These are phyloP conservation scores for Clitoria ternatea DNA, from an alignment of 306 rosid genomes.

Conservation along the genomic window DNA sequence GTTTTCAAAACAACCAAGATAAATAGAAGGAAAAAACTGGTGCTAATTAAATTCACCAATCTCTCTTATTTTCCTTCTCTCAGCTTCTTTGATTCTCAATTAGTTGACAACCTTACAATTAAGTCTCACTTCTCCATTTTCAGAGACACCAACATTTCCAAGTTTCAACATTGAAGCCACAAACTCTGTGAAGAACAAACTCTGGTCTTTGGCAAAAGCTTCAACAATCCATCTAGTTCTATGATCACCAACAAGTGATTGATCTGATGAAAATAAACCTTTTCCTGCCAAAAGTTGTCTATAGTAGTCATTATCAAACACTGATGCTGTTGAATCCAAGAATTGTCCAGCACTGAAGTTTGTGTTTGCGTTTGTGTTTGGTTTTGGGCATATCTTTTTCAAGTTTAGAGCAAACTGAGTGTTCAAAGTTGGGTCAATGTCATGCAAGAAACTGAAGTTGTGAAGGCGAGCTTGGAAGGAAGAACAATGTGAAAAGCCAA, in stretches of 20 bases:
- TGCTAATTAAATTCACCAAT: not conserved
- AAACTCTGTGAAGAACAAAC: conserved; percentile 57
- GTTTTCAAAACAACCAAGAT: not conserved
- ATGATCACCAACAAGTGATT: conserved; percentile 48
- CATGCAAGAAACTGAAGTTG: conserved; percentile 43
- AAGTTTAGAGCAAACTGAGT: conserved; percentile 41
- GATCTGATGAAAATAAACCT: conserved; percentile 68
- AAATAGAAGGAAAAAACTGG: not conserved
- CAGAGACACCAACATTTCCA: conserved; percentile 49
- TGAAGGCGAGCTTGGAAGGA: conserved; percentile 48
- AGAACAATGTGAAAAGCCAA: conserved; percentile 69
- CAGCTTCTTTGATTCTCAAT: conserved; percentile 9
- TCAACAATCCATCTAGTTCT: conserved; percentile 70
- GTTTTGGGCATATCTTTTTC: conserved; percentile 45
- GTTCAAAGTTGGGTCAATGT: conserved; percentile 53
- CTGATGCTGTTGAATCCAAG: conserved; percentile 64
- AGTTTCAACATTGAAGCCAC: conserved; percentile 63
- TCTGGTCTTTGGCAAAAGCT: conserved; percentile 55
- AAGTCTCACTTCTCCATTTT: conserved; percentile 56
- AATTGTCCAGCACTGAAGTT: conserved; percentile 46
- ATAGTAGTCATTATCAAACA: conserved; percentile 67
- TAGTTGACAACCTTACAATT: conserved; percentile 53
- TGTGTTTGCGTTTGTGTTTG: conserved; percentile 34
- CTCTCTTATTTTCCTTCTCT: not conserved
- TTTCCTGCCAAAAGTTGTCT: conserved; percentile 44